Conservation (phyloP, 495 filamentous ascomycete species). For the Bathelium albidoporum region DNA sequence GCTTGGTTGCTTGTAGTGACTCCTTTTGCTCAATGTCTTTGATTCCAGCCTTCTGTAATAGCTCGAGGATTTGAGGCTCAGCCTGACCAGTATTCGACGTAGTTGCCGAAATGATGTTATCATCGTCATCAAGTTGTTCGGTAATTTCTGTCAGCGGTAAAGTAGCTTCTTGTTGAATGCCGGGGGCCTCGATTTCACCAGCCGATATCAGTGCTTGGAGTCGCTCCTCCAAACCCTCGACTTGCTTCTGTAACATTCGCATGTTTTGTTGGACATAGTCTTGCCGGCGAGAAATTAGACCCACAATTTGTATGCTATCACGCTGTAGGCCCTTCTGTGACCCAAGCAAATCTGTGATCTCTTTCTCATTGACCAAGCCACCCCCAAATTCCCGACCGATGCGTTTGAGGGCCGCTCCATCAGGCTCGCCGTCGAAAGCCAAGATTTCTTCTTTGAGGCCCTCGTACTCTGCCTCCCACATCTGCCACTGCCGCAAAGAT, state of each 20-base stretch:
- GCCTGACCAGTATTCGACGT: slow-evolving; percentile 48
- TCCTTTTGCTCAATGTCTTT: slow-evolving; percentile 31
- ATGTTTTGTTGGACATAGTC: slow-evolving; percentile 86
- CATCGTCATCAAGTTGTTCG: slow-evolving; percentile 88
- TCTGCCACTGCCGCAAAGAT: slow-evolving; percentile 76
- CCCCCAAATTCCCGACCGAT: slow-evolving; percentile 42
- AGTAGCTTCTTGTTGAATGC: slow-evolving; percentile 48
- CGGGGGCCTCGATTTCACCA: slow-evolving; percentile 18
- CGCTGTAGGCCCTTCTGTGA: slow-evolving; percentile 41
- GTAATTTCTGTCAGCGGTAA: slow-evolving; percentile 75
- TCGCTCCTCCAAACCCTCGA: slow-evolving; percentile 58
- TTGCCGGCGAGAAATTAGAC: slow-evolving; percentile 62
- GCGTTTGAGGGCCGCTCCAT: slow-evolving; percentile 42
- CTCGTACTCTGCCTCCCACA: slow-evolving; percentile 85
- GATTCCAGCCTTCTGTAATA: slow-evolving; percentile 60
- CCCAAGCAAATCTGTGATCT: slow-evolving; percentile 56
- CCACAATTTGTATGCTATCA: slow-evolving; percentile 45
- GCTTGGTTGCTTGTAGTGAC: neutral
- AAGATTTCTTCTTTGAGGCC: slow-evolving; percentile 69
- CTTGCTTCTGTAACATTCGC: slow-evolving; percentile 52
- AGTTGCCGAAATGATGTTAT: slow-evolving; percentile 59
- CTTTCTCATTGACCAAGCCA: slow-evolving; percentile 47
- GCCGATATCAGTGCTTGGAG: slow-evolving; percentile 38
- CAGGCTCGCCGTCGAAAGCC: slow-evolving; percentile 40
- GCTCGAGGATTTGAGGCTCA: slow-evolving; percentile 52